Conservation (phyloP, 805 yeast genomes). For the Suhomyces pyralidae region DNA sequence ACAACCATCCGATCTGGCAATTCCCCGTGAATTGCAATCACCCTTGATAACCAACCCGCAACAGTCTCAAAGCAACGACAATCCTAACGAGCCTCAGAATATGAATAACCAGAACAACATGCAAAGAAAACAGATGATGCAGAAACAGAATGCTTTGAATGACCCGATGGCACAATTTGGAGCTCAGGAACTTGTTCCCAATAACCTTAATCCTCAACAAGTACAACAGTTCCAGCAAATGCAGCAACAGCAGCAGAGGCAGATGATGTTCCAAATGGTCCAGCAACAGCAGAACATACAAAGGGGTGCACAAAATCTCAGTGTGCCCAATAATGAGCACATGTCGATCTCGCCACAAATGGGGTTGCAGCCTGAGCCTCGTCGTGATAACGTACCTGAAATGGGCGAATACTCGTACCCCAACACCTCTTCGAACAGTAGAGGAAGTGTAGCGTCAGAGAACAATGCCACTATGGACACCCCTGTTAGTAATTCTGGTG, state of each 20-base stretch:
- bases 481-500: neutral
- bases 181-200: neutral
- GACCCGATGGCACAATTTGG: neutral
- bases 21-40: constrained; percentile 2
- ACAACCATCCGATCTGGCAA: neutral
- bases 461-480: neutral
- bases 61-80: constrained; percentile 3
- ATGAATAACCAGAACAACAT: constrained; percentile 15
- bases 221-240: constrained; percentile 10
- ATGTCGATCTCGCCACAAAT: neutral
- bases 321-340: neutral
- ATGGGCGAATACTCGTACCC: neutral
- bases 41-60: constrained; percentile 3
- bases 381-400: neutral
- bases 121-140: constrained; percentile 16
- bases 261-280: constrained; percentile 7
- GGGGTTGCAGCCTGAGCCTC: neutral
- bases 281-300: neutral
- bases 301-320: neutral
- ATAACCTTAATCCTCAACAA: constrained; percentile 2
- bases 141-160: constrained; percentile 6
- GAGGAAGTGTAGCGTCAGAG: neutral
- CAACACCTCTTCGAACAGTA: neutral
- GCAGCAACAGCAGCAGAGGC: constrained; percentile 9
- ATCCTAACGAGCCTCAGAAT: constrained; percentile 22